Conservation (phyloP, 306 rosid species). For the Trifolium pratense region DNA sequence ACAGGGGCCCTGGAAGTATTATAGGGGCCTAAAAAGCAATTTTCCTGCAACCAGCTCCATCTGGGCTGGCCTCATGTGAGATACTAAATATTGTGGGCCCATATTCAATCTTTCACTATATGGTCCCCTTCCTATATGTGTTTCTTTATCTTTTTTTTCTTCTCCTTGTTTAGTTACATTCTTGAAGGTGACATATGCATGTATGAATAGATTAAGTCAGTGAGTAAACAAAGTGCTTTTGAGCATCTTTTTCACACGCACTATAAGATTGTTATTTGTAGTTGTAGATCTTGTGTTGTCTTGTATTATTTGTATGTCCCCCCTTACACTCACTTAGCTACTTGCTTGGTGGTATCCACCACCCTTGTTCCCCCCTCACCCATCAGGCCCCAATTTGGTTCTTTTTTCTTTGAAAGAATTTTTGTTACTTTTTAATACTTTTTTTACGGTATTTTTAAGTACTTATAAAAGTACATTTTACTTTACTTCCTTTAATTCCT, state of each 20-base stretch:
- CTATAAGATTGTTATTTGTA: conserved; percentile 17
- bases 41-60: conserved; percentile 14
- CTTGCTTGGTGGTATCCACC: conserved; percentile 41
- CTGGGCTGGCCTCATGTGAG: conserved; percentile 21
- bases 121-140: conserved; percentile 26
- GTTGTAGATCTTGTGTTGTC: conserved; percentile 10
- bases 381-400: conserved; percentile 37
- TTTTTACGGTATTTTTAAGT: too few species aligned
- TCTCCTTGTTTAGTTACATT: conserved; percentile 37
- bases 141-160: background rate
- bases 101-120: background rate
- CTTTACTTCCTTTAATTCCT: too few species aligned
- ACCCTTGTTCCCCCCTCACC: conserved; percentile 40
- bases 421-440: too few species aligned
- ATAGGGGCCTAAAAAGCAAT: too few species aligned
- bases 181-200: conserved; percentile 46
- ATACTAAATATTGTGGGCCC: conserved; percentile 36
- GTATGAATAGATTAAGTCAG: conserved; percentile 17
- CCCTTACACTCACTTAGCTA: conserved; percentile 8
- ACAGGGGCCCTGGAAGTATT: conserved; percentile 7
- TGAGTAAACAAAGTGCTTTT: background rate
- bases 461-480: background rate
- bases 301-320: background rate
- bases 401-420: too few species aligned
- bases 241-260: conserved; percentile 11